phyloP scores from a whole-genome alignment of 2,329 filamentous ascomycete genomes.

The Hirsutella minnesotensis region DNA sequence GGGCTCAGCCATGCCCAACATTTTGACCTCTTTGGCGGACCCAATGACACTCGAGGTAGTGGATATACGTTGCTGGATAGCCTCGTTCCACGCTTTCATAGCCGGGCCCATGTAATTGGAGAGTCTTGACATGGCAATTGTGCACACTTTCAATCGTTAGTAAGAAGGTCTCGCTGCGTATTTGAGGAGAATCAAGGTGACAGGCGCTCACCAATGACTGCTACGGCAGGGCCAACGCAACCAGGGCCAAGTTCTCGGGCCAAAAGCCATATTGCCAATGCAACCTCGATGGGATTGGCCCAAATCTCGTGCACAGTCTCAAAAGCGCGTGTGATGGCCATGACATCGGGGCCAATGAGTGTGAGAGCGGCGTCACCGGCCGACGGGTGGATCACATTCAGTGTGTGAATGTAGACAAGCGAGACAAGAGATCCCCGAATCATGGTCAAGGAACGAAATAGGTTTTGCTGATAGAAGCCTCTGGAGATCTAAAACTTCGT shows the following conservation, averaged over 20 bases:
- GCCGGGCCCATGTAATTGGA: constrained; percentile 7
- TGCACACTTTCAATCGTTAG: constrained; percentile 4
- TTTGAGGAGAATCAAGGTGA: neutral
- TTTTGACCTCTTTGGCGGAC: constrained; percentile 20
- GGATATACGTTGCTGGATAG: constrained; percentile 15
- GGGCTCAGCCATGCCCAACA: constrained; percentile 12
- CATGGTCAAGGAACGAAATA: constrained; percentile 17
- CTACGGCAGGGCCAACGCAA: constrained; percentile 30
- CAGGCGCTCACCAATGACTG: constrained; percentile 11
- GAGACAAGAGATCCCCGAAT: constrained; percentile 17
- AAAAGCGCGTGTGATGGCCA: constrained; percentile 23
- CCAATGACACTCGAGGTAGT: constrained; percentile 16
- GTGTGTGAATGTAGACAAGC: constrained; percentile 14
- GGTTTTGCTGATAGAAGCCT: constrained; percentile 13
- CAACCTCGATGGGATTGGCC: constrained; percentile 28
- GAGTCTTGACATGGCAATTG: constrained; percentile 3
- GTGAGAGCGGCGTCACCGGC: constrained; percentile 27
- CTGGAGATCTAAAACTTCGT: constrained; percentile 4
- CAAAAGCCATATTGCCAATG: constrained; percentile 31
- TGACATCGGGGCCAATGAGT: constrained; percentile 32
- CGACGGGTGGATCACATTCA: constrained; percentile 12
- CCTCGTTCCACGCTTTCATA: constrained; percentile 12
- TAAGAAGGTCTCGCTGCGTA: too few species aligned
- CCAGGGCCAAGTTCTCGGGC: constrained; percentile 31
- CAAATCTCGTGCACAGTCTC: constrained; percentile 28